Evolutionary conservation across 2,329 filamentous ascomycete species (phyloP).

Genomic region (Pleurostoma richardsiae): DNA sequence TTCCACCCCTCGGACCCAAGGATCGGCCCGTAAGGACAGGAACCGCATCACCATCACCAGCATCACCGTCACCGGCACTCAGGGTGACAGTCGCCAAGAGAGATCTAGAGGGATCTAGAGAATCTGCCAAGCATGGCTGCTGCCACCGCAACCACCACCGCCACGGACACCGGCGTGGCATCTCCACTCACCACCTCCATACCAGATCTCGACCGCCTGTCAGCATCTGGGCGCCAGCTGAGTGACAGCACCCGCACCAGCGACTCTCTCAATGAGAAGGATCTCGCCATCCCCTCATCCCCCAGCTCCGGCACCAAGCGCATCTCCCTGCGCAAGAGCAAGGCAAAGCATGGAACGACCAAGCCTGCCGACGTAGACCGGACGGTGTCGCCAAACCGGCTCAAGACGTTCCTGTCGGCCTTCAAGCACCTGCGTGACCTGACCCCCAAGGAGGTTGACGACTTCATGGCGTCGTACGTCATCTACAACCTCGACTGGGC

Average conservation of each 20-base stretch:
- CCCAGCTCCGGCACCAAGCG: constrained; percentile 6
- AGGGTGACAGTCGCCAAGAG: too few relatives aligned
- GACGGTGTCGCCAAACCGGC: constrained; percentile 38
- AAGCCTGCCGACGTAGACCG: constrained; percentile 27
- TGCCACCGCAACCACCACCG: constrained; percentile 1
- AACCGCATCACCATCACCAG: too few relatives aligned
- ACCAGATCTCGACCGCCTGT: constrained; percentile 1
- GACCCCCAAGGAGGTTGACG: constrained; percentile 44
- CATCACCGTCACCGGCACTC: too few relatives aligned
- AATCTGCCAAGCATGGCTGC: constrained; percentile 4
- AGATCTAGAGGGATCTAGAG: too few relatives aligned
- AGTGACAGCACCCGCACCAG: constrained; percentile 27
- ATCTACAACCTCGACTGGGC: constrained; percentile 54
- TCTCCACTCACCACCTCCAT: neutral
- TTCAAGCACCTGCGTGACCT: constrained; percentile 45
- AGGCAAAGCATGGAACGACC: constrained; percentile 4
- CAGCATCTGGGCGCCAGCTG: constrained; percentile 1
- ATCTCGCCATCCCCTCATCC: constrained; percentile 9
- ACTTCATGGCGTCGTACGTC: constrained; percentile 51
- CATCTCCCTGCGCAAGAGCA: neutral
- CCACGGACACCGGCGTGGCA: neutral
- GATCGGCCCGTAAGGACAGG: too few relatives aligned
- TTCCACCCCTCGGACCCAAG: too few relatives aligned
- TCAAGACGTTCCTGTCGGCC: constrained; percentile 42
- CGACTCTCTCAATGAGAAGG: constrained; percentile 24